These are phyloP conservation scores for Globisporangium megalacanthum DNA, from an alignment of 352 stramenopile genomes.

Conservation along the genomic window DNA sequence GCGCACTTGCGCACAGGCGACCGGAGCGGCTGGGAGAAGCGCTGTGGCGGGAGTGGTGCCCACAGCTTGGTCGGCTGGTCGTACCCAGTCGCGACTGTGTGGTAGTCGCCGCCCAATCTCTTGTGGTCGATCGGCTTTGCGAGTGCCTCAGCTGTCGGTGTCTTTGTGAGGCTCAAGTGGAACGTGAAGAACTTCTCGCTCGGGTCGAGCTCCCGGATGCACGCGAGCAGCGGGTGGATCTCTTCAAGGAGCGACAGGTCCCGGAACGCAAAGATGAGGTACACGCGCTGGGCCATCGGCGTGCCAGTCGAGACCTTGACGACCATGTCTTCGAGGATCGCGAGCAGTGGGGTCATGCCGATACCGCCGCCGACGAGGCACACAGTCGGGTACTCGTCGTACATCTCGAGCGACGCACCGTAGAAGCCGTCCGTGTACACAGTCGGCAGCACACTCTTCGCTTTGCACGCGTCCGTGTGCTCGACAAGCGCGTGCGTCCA, in stretches of 20 bases:
- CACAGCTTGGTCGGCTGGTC: no score
- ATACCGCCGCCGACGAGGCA: conserved; percentile 22
- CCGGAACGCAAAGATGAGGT: conserved; percentile 38
- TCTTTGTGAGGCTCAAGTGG: conserved; percentile 21
- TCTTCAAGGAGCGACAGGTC: conserved; percentile 31
- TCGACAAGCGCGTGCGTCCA: conserved; percentile 16
- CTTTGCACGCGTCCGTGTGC: conserved; percentile 17
- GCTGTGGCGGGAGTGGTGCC: neutral
- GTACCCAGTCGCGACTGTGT: neutral
- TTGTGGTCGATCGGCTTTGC: conserved; percentile 13
- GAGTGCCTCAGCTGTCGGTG: conserved; percentile 7
- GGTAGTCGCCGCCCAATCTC: neutral
- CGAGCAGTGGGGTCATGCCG: conserved; percentile 21
- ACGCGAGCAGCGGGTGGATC: conserved; percentile 23
- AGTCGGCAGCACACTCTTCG: conserved; percentile 10
- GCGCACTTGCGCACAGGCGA: conserved; percentile 1
- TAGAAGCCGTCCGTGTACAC: conserved; percentile 31
- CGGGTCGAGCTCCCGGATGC: conserved; percentile 23
- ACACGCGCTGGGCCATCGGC: conserved; percentile 13
- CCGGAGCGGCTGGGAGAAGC: conserved; percentile 14
- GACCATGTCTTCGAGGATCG: conserved; percentile 27
- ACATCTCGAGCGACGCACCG: conserved; percentile 16
- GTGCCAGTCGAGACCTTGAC: conserved; percentile 11
- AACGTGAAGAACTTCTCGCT: conserved; percentile 16
- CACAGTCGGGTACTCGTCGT: conserved; percentile 19